These are phyloP conservation scores for Gymnopus androsaceus DNA, from an alignment of 1,284 basidiomycete species.

Conservation along the genomic window DNA sequence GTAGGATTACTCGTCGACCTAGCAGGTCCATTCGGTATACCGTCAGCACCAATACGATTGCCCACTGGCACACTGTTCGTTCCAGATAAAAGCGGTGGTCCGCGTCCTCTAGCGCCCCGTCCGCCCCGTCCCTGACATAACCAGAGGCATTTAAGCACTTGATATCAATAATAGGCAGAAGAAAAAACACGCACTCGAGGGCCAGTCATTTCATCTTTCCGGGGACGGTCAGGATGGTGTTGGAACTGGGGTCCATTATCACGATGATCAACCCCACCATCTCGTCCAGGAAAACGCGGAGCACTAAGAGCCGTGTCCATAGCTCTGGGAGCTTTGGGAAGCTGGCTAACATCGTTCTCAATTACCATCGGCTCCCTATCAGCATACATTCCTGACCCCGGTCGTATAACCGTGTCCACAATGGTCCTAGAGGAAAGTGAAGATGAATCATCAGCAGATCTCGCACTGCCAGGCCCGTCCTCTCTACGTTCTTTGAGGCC, in stretches of 20 bases:
- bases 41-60: constrained; percentile 2
- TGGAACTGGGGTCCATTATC: neutral
- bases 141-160: neutral
- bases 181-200: neutral
- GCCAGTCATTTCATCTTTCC: constrained; percentile 6
- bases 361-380: constrained; percentile 15
- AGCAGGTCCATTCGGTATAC: constrained; percentile 8
- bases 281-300: neutral
- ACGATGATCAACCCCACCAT: too few relatives aligned
- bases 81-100: constrained; percentile 6
- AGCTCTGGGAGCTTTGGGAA: constrained; percentile 29
- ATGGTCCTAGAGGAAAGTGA: neutral
- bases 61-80: constrained; percentile 17
- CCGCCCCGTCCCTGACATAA: constrained; percentile 6
- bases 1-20: neutral
- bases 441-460: neutral
- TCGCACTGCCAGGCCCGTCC: neutral
- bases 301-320: constrained; percentile 16
- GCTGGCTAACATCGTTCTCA: constrained; percentile 11
- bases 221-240: neutral
- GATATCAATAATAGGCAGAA: neutral
- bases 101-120: neutral
- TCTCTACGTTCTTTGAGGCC: neutral
- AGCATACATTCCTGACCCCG: constrained; percentile 24
- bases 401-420: constrained; percentile 10